phyloP scores from a whole-genome alignment of 345 rosid genomes.

The Eucalyptus dawsonii region DNA sequence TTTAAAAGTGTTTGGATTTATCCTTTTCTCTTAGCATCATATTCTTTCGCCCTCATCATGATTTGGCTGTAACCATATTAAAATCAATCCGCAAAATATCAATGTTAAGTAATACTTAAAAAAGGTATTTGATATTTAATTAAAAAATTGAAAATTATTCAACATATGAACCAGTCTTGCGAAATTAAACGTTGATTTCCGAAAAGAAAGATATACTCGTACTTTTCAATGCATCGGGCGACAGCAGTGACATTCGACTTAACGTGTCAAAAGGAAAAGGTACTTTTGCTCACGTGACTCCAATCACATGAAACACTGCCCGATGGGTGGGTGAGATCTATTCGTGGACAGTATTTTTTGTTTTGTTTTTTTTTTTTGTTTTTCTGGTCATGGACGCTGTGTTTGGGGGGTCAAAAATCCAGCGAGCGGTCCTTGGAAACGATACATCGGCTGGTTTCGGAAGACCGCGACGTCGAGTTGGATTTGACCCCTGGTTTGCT shows the following conservation, averaged over 20 bases:
- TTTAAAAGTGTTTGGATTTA: fast-evolving
- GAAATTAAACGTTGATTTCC: background rate
- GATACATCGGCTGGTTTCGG: background rate
- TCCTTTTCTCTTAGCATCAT: fast-evolving
- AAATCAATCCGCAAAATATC: background rate
- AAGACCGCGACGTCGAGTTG: background rate
- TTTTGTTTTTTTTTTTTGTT: too few relatives aligned
- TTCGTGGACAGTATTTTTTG: background rate
- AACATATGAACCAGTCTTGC: background rate
- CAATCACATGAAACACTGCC: background rate
- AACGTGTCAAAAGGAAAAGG: too few relatives aligned
- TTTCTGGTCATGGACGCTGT: background rate
- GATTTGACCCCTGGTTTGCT: background rate
- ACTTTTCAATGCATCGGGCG: background rate
- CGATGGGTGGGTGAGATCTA: background rate
- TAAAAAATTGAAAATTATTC: background rate
- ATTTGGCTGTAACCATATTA: background rate
- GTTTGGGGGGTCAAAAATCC: background rate
- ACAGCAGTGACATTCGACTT: background rate
- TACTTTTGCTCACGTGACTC: background rate
- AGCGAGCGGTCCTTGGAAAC: background rate
- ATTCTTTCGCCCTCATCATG: background rate
- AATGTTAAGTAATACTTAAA: background rate
- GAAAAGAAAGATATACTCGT: background rate
- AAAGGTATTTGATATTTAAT: background rate